These are phyloP conservation scores for Pseudognaphalium luteoalbum DNA, from an alignment of 129 eudicot genomes.

Conservation along the genomic window DNA sequence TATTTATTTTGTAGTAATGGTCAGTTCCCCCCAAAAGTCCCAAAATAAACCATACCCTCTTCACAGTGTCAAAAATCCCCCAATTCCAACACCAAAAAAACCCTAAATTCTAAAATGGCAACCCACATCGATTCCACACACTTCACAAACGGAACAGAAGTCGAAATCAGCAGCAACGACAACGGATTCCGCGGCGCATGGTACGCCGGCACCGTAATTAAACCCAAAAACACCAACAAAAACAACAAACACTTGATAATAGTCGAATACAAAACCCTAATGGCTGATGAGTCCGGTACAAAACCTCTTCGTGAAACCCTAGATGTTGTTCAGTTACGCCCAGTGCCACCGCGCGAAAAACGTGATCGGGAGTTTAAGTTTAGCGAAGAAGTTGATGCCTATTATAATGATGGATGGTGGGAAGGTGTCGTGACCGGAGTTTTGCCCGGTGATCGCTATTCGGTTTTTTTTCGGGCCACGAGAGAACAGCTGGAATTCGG, in stretches of 20 bases:
- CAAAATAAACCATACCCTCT: background rate
- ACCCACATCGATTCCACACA: conserved; percentile 19
- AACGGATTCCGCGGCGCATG: conserved; percentile 88
- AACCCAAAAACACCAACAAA: conserved; percentile 21
- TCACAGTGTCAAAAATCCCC: background rate
- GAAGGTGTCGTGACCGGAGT: conserved; percentile 58
- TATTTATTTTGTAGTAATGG: no score
- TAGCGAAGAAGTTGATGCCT: conserved; percentile 80
- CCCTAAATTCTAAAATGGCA: conserved; percentile 22
- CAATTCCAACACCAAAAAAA: conserved; percentile 3
- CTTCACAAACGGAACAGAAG: conserved; percentile 52
- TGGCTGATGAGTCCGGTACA: conserved; percentile 40
- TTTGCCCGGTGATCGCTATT: conserved; percentile 26
- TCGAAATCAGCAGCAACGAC: conserved; percentile 86
- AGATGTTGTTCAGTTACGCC: conserved; percentile 62
- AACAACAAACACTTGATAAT: conserved; percentile 28
- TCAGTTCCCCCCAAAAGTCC: background rate
- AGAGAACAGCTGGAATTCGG: conserved; percentile 54
- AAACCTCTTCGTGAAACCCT: conserved; percentile 58
- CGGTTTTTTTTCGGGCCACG: conserved; percentile 48
- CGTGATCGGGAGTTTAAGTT: conserved; percentile 34
- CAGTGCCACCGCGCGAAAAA: conserved; percentile 56
- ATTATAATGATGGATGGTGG: conserved; percentile 70
- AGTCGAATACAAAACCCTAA: conserved; percentile 67
- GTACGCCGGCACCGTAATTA: conserved; percentile 62